Percentiles rank a stretch among this genome's conserved stretches.
Evolutionary conservation across 176 grass and related monocot species (phyloP).

Genomic region (Aegilops bicornis): DNA sequence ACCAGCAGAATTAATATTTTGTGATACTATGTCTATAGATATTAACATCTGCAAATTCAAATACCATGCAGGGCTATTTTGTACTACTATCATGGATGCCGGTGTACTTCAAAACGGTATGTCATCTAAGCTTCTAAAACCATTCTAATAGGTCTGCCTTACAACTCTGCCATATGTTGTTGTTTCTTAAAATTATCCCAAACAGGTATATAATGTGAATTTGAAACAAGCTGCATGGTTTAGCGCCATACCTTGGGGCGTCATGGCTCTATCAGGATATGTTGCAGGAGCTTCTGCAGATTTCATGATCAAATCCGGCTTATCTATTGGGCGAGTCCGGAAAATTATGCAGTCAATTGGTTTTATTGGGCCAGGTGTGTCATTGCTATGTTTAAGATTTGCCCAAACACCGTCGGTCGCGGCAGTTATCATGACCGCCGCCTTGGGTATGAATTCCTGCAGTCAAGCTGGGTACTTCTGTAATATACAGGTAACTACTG

Average conservation of each 20-base stretch:
- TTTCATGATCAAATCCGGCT: constrained; percentile 79
- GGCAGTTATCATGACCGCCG: constrained; percentile 70
- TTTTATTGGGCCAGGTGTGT: constrained; percentile 74
- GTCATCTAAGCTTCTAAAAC: constrained; percentile 10
- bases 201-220: constrained; percentile 92
- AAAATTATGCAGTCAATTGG: constrained; percentile 96
- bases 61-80: constrained; percentile 78
- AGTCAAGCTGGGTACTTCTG: constrained; percentile 89
- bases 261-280: constrained; percentile 92
- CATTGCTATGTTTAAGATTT: constrained; percentile 75
- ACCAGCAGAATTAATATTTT: not conserved
- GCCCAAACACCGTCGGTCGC: constrained; percentile 68
- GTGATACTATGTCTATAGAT: not conserved
- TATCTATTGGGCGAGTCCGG: constrained; percentile 42
- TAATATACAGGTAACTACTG: constrained; percentile 68
- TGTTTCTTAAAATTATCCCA: constrained; percentile 17
- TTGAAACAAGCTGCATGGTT: constrained; percentile 99
- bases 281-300: constrained; percentile 87
- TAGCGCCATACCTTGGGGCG: constrained; percentile 87
- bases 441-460: constrained; percentile 88
- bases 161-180: not conserved
- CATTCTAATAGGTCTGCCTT: not conserved
- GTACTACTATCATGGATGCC: constrained; percentile 98
- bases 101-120: constrained; percentile 93
- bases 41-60: constrained; percentile 25